Evolutionary conservation across 805 yeast genomes (phyloP), one percentile per base, ranked within the genome.

Genomic region (Wickerhamomyces sydowiorum): DNA sequence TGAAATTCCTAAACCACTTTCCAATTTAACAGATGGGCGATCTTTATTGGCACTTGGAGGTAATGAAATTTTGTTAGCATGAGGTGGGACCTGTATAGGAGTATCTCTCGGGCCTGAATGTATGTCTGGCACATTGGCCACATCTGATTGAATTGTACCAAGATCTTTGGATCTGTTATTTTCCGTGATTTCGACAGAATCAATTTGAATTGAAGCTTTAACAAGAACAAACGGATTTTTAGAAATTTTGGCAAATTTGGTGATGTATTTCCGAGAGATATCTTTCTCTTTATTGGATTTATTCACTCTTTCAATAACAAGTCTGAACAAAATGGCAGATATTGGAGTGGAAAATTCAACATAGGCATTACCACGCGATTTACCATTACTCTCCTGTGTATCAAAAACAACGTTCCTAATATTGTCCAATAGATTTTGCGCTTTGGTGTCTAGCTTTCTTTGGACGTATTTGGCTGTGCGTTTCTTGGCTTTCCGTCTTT

Each of bases 301-400:
- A 37, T 47, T 50, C 12, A 50, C 34, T 27, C 34, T 47, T 17
- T 46, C 49, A 20, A 48, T 38, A 24, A 48, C 12, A 13, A 45
- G 44, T 33, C 49, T 44, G 40, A 50, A 49, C 14, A 50, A 36
- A 14, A 47, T 25, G 17, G 52, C 51, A 36, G 27, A 32, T 2
- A 49, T 31, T 5, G 43, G 34, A 15, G 45, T 31, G 7, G 30
- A 20, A 35, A 50, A 49, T 33, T 44, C 46, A 25, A 50, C 28
- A 29, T 50, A 48, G n/a, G 36, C 49, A 24, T 46, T 50, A 15
- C 50, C 51, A 15, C 49, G 40, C 10, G 52, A 44, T 31, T 46
- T 39, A 24, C 52, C 52, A 28, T 44, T 50, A 37, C 50, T 48
- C 18, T 48, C 41, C 33, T 46, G 45, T 4, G 33, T 44, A 31